These are phyloP conservation scores for Epichloe baconii DNA, from an alignment of 2,329 filamentous ascomycete genomes.

Conservation along the genomic window DNA sequence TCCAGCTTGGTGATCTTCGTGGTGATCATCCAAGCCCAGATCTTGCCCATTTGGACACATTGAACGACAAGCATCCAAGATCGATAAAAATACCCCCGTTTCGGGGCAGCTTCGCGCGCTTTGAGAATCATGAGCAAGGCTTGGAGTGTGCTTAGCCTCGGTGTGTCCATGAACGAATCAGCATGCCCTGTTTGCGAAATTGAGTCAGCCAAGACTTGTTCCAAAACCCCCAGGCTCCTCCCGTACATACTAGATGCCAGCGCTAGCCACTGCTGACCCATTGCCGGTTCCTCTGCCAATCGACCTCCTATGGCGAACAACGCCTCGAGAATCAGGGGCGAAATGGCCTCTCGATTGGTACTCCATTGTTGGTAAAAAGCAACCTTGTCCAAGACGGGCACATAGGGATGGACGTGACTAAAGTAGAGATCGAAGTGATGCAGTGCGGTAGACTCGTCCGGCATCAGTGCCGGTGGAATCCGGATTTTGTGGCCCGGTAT, in stretches of 20 bases:
- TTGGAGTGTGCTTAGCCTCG: conserved; percentile 81
- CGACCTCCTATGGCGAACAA: conserved; percentile 83
- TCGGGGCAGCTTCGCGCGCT: conserved; percentile 80
- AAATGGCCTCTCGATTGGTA: conserved; percentile 68
- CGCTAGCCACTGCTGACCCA: conserved; percentile 86
- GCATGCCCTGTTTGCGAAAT: conserved; percentile 54
- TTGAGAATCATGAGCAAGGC: conserved; percentile 79
- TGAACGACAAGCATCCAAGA: conserved; percentile 96
- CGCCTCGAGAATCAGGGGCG: conserved; percentile 76
- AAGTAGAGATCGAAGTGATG: conserved; percentile 90
- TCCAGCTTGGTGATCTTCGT: conserved; percentile 61
- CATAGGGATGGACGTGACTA: conserved; percentile 78
- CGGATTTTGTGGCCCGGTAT: conserved; percentile 66
- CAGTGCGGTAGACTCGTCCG: conserved; percentile 66
- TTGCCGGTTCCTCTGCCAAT: conserved; percentile 67
- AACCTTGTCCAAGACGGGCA: conserved; percentile 73
- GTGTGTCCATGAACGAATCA: conserved; percentile 86
- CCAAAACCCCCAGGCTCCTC: not conserved
- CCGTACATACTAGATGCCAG: conserved; percentile 59
- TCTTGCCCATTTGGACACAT: conserved; percentile 85
- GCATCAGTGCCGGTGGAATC: conserved; percentile 90
- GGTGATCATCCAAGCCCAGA: conserved; percentile 77
- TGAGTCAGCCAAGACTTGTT: not conserved
- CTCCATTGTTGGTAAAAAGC: conserved; percentile 87
- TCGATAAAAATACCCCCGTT: conserved; percentile 88